phyloP scores from a whole-genome alignment of 2,329 filamentous ascomycete species.

The Coleophoma cylindrospora region DNA sequence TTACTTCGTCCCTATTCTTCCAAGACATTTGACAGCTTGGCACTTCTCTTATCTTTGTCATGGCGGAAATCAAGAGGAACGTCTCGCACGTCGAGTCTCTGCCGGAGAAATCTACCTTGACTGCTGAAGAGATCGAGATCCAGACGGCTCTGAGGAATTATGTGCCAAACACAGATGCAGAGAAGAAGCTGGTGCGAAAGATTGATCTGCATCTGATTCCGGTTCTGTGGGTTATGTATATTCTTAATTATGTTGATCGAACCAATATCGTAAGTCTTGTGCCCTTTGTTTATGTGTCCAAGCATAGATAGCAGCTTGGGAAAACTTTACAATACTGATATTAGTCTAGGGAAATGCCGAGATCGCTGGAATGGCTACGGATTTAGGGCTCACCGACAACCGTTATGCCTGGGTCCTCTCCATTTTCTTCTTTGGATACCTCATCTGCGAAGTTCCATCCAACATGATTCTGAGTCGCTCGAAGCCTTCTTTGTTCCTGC shows the following conservation, averaged over 20 bases:
- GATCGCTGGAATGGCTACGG: conserved; percentile 46
- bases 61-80: conserved; percentile 1
- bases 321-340: background rate
- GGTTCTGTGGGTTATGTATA: conserved; percentile 47
- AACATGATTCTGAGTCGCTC: conserved; percentile 41
- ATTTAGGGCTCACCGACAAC: conserved; percentile 29
- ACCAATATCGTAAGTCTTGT: conserved; percentile 35
- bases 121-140: conserved; percentile 14
- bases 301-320: background rate
- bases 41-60: background rate
- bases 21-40: too few species aligned
- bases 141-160: conserved; percentile 22
- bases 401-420: conserved; percentile 16
- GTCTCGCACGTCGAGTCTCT: conserved; percentile 8
- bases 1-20: too few species aligned
- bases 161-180: conserved; percentile 19
- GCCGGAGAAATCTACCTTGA: background rate
- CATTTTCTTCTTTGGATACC: conserved; percentile 44
- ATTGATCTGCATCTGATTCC: conserved; percentile 49
- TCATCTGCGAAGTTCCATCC: conserved; percentile 42
- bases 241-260: conserved; percentile 49
- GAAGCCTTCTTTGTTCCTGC: conserved; percentile 39
- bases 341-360: conserved; percentile 40
- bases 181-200: conserved; percentile 37
- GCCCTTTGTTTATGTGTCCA: background rate